A percentile compares a stretch with the other conserved stretches of the same genome.
phyloP scores from a whole-genome alignment of 202 grass and related monocot genomes.

The Panicum virgatum region DNA sequence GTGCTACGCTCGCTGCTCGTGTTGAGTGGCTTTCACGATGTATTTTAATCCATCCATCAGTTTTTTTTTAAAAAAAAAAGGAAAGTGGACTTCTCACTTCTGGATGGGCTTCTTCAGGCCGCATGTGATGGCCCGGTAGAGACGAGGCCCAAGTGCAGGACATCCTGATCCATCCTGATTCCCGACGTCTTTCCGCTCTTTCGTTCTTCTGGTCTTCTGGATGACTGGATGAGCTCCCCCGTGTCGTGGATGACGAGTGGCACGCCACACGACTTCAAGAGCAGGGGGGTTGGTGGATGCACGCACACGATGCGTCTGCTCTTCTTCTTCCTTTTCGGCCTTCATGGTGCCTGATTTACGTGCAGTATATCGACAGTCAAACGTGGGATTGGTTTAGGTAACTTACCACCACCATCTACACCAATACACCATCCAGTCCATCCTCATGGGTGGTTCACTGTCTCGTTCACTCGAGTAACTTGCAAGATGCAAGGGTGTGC shows the following conservation, averaged over 20 bases:
- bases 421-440: background rate
- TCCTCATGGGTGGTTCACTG: too few species aligned
- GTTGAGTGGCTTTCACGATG: background rate
- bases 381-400: background rate
- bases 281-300: background rate
- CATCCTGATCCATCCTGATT: background rate
- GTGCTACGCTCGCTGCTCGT: too few species aligned
- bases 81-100: background rate
- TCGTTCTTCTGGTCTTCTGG: too few species aligned
- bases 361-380: background rate
- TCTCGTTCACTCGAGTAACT: background rate
- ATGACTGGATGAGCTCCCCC: background rate
- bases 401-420: background rate
- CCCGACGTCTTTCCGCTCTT: background rate
- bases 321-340: constrained; percentile 35
- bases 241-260: background rate
- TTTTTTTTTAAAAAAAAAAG: too few species aligned
- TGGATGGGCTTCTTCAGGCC: background rate
- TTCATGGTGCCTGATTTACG: constrained; percentile 12
- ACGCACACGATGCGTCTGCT: background rate
- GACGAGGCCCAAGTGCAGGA: background rate
- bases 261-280: background rate
- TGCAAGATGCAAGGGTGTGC: background rate
- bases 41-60: too few species aligned
- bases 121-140: background rate